A percentile compares a stretch with the other conserved stretches of the same genome.
Evolutionary conservation across 306 rosid genomes (phyloP).

Genomic region (Lathyrus oleraceus): DNA sequence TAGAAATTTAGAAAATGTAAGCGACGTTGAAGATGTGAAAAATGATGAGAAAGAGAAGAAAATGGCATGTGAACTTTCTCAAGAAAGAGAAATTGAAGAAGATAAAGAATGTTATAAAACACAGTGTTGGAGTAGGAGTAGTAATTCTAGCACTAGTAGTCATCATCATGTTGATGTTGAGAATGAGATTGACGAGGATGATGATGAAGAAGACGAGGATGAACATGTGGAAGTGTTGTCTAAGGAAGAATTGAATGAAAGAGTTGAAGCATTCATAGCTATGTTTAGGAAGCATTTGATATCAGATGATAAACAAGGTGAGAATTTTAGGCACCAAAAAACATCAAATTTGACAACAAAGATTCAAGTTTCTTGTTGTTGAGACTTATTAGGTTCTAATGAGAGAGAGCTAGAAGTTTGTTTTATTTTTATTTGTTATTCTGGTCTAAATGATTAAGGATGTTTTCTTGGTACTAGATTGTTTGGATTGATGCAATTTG

Average conservation of each 20-base stretch:
- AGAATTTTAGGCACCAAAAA: slow-evolving; percentile 31
- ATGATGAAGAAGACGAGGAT: slow-evolving; percentile 19
- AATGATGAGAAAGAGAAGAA: slow-evolving; percentile 33
- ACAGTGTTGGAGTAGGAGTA: slow-evolving; percentile 28
- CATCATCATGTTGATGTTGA: neutral
- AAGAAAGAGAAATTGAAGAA: slow-evolving; percentile 46
- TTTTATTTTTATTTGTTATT: neutral
- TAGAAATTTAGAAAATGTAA: slow-evolving; percentile 24
- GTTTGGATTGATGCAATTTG: slow-evolving; percentile 36
- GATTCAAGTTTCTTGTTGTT: slow-evolving; percentile 42
- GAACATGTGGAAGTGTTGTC: slow-evolving; percentile 51
- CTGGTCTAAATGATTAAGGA: slow-evolving; percentile 25
- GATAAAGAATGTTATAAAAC: slow-evolving; percentile 29
- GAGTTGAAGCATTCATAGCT: slow-evolving; percentile 91
- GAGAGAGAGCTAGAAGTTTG: slow-evolving; percentile 6
- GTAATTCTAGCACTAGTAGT: neutral
- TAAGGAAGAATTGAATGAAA: slow-evolving; percentile 86
- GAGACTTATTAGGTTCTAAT: slow-evolving; percentile 32
- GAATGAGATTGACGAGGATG: slow-evolving; percentile 39
- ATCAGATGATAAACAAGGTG: slow-evolving; percentile 63
- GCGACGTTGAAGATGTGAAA: slow-evolving; percentile 27
- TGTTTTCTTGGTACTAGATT: slow-evolving; percentile 27
- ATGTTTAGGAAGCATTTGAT: slow-evolving; percentile 87
- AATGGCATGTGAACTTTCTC: slow-evolving; percentile 20
- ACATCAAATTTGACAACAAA: slow-evolving; percentile 27